A percentile compares a stretch with the other conserved stretches of the same genome.
Conservation (phyloP, 2,329 filamentous ascomycete species). For the Microsporum ferrugineum region DNA sequence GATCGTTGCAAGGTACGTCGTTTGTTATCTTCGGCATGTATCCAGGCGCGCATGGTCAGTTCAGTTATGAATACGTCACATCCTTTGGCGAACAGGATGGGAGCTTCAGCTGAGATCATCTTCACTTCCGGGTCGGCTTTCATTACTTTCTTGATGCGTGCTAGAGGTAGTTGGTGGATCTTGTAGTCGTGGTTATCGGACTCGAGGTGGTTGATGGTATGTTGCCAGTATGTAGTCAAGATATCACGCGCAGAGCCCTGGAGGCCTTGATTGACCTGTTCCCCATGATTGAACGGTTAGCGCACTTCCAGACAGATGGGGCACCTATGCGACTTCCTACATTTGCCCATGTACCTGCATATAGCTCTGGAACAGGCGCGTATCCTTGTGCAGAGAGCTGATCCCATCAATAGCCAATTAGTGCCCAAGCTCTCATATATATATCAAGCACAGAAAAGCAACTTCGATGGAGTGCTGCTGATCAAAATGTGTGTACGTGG, state of each 20-base stretch:
- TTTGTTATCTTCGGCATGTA: slow-evolving; percentile 98
- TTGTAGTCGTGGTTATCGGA: slow-evolving; percentile 97
- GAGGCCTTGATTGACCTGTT: slow-evolving; percentile 84
- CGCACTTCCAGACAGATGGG: not conserved
- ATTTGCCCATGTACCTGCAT: slow-evolving; percentile 91
- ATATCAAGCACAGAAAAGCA: not conserved
- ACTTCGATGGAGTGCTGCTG: not conserved
- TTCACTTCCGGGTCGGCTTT: slow-evolving; percentile 98
- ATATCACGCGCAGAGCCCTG: slow-evolving; percentile 92
- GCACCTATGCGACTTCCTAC: slow-evolving; percentile 40
- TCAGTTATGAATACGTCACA: slow-evolving; percentile 99
- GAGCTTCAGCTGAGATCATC: slow-evolving; percentile 98
- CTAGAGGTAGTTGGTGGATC: slow-evolving; percentile 86
- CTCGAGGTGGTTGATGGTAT: slow-evolving; percentile 91
- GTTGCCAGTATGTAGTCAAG: slow-evolving; percentile 97
- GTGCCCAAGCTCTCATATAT: slow-evolving; percentile 1
- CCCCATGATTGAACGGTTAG: slow-evolving; percentile 4
- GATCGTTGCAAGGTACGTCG: slow-evolving; percentile 86
- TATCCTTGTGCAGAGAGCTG: slow-evolving; percentile 79
- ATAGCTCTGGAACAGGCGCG: slow-evolving; percentile 78
- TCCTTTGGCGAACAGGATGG: slow-evolving; percentile 94
- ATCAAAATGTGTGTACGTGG: not conserved
- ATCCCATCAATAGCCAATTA: slow-evolving; percentile 7
- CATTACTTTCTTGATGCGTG: slow-evolving; percentile 99
- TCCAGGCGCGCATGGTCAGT: slow-evolving; percentile 98